A percentile compares a stretch with the other conserved stretches of the same genome.
These are phyloP conservation scores for Arctostaphylos glauca DNA, from an alignment of 148 eudicot species.

Conservation along the genomic window DNA sequence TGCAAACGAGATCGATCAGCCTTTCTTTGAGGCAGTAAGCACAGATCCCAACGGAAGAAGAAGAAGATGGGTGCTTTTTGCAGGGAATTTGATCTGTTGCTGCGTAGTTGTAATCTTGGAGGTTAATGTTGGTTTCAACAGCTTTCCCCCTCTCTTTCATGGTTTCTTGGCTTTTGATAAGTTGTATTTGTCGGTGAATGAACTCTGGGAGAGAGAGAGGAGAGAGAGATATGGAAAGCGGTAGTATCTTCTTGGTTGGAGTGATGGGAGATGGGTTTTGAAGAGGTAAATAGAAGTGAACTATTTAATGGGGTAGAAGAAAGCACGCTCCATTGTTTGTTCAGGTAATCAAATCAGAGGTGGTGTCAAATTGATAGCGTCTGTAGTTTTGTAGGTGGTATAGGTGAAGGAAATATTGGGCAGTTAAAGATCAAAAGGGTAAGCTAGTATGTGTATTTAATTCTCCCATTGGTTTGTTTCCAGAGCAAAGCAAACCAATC, in stretches of 20 bases:
- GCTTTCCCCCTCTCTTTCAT: slow-evolving; percentile 85
- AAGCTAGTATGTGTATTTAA: not conserved
- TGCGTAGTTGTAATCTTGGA: slow-evolving; percentile 32
- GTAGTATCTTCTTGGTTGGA: too few relatives aligned
- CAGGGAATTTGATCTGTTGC: slow-evolving; percentile 49
- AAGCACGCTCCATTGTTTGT: not conserved
- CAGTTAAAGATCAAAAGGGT: not conserved
- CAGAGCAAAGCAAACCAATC: too few relatives aligned
- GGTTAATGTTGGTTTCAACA: slow-evolving; percentile 28
- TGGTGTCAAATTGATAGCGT: not conserved
- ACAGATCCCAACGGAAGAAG: slow-evolving; percentile 66
- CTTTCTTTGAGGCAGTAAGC: slow-evolving; percentile 75
- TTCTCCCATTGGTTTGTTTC: not conserved
- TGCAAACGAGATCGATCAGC: slow-evolving; percentile 62
- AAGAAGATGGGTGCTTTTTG: slow-evolving; percentile 49
- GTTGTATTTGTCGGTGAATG: not conserved
- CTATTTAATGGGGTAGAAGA: not conserved
- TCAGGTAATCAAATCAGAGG: not conserved
- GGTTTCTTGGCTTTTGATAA: slow-evolving; percentile 10
- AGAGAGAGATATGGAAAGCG: too few relatives aligned
- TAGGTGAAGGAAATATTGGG: not conserved
- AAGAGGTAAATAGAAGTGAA: not conserved
- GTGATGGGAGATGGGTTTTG: not conserved
- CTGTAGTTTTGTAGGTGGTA: slow-evolving; percentile 5
- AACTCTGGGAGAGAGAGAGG: not conserved